Conservation (phyloP, 805 yeast species). For the Sugiyamaella floridensis region DNA sequence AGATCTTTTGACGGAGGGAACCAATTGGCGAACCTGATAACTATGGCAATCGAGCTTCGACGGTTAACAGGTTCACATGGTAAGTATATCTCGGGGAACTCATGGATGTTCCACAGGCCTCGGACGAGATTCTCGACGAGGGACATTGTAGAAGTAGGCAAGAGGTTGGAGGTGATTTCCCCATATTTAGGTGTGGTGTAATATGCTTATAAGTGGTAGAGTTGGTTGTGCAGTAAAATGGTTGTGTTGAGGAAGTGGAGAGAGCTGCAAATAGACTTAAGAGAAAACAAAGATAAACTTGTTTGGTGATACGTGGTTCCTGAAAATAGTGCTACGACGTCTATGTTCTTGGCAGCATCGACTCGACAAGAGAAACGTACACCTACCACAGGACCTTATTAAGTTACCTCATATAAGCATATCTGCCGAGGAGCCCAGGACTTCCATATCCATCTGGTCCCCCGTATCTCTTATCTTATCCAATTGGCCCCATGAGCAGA, state of each 20-base stretch:
- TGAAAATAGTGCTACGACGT: too few relatives aligned
- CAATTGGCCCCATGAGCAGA: constrained; percentile 7
- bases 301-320: too few relatives aligned
- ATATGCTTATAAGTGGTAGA: not conserved
- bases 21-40: constrained; percentile 18
- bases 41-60: constrained; percentile 22
- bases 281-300: too few relatives aligned
- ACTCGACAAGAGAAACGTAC: too few relatives aligned
- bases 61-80: constrained; percentile 11
- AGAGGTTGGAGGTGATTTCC: not conserved
- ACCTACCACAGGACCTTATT: too few relatives aligned
- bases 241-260: not conserved
- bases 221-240: too few relatives aligned
- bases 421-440: too few relatives aligned
- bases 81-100: constrained; percentile 12
- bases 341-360: too few relatives aligned
- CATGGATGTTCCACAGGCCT: constrained; percentile 10
- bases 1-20: not conserved
- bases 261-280: not conserved
- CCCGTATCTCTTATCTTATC: not conserved
- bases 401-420: too few relatives aligned
- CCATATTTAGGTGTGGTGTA: not conserved
- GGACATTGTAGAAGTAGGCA: not conserved
- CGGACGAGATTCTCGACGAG: constrained; percentile 6
- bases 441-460: not conserved